phyloP scores from a whole-genome alignment of 2,329 filamentous ascomycete species.

The Scedosporium minutisporum region DNA sequence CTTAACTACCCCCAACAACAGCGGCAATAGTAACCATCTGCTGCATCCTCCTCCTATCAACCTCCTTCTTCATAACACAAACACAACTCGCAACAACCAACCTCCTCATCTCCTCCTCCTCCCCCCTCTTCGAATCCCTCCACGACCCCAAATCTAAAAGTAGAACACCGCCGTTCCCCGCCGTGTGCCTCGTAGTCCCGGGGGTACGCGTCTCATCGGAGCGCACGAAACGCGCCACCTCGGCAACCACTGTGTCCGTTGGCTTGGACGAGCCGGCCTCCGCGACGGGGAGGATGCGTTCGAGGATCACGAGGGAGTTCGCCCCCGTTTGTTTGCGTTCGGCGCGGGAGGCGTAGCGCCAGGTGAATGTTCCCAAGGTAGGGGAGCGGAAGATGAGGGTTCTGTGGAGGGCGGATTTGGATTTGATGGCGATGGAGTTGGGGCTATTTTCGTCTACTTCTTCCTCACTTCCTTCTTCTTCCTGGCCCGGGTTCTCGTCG shows the following conservation, averaged over 20 bases:
- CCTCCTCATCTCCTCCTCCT: constrained; percentile 21
- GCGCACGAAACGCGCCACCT: constrained; percentile 34
- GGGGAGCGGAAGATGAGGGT: constrained; percentile 35
- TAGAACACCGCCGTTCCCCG: constrained; percentile 42
- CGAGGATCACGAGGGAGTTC: constrained; percentile 40
- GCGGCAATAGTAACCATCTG: constrained; percentile 37
- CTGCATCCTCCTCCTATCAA: constrained; percentile 44
- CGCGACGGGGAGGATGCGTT: constrained; percentile 27
- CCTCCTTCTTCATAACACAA: constrained; percentile 56
- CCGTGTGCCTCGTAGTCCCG: constrained; percentile 26
- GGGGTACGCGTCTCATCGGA: constrained; percentile 26
- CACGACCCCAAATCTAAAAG: constrained; percentile 30
- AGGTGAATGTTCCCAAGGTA: constrained; percentile 38
- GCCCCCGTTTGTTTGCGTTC: constrained; percentile 34
- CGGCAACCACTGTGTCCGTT: constrained; percentile 13
- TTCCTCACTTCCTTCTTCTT: constrained; percentile 6
- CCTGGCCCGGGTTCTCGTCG: background rate
- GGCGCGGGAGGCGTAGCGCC: constrained; percentile 41
- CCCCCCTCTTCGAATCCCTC: constrained; percentile 20
- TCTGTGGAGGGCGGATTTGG: constrained; percentile 17
- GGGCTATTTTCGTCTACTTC: constrained; percentile 18
- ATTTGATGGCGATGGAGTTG: constrained; percentile 30
- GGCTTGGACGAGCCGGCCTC: constrained; percentile 8
- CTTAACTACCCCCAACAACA: constrained; percentile 13
- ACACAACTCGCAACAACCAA: constrained; percentile 47